Evolutionary conservation across 2,329 filamentous ascomycete genomes (phyloP), one percentile per base, ranked within the genome.

Genomic region (Fusarium newnesense): DNA sequence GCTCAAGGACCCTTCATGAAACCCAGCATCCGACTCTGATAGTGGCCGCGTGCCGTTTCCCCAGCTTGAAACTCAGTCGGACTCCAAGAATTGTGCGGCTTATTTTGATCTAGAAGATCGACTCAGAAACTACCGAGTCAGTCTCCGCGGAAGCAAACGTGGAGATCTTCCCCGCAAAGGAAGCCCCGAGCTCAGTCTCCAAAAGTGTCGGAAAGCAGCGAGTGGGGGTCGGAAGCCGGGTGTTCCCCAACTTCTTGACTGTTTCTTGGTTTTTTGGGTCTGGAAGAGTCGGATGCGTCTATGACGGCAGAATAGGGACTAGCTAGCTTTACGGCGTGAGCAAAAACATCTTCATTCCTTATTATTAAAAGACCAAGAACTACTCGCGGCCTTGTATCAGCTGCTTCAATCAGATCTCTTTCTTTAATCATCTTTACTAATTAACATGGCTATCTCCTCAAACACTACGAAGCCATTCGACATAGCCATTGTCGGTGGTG

Each of bases 401-500:
- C 34, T 28, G 32, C 32, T 36, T 63, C 40, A 60, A 49, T 44
- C 21, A 21, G 18, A 15, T 32, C 11, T 37, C 9, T 16, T n/a
- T 21, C 12, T 57, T 34, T 39, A n/a, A 24, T 11, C 15, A 57
- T 42, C 15, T 18, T 12, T n/a, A 13, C 4, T 59, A 36, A 34
- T 37, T 19, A 46, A n/a, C 1, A 70, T 70, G 67, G 21, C 47
- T 15, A 36, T 37, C 8, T 34, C 67, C 16, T 46, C 67, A 13
- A 70, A 34, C 46, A 49, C 24, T 1, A 49, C 67, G 63, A 75
- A 71, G 40, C 63, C 67, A 18, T 75, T 76, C 46, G 65, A 75
- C 18, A 72, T 88, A 46, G 87, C 85, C 58, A 84, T 89, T 26
- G 77, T 88, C 19, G 90, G 83, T 70, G 88, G 81, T 60, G 89